Percentiles rank a stretch among this genome's conserved stretches.
These are phyloP conservation scores for Ceratocystis destructans DNA, from an alignment of 2,329 filamentous ascomycete species.

Conservation along the genomic window DNA sequence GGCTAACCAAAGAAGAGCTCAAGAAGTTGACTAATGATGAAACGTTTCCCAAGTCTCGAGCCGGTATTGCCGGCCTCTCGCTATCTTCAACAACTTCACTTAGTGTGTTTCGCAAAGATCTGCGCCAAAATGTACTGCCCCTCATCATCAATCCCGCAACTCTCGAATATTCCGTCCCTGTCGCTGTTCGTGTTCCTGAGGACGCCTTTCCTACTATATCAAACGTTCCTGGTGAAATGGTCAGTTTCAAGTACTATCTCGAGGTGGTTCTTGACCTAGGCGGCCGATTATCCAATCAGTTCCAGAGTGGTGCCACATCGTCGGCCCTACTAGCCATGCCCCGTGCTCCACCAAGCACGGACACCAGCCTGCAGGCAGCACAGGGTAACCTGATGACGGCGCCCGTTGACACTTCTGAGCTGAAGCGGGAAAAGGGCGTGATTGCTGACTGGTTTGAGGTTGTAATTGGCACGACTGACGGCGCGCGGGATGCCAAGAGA, in stretches of 20 bases:
- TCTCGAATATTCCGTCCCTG: slow-evolving; percentile 65
- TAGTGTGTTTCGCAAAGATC: slow-evolving; percentile 89
- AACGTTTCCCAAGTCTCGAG: slow-evolving; percentile 74
- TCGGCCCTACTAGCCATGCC: slow-evolving; percentile 28
- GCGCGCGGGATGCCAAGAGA: slow-evolving; percentile 28
- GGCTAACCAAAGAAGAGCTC: slow-evolving; percentile 47
- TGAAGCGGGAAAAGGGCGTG: slow-evolving; percentile 84
- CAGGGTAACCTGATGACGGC: slow-evolving; percentile 42
- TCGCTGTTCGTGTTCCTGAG: slow-evolving; percentile 74
- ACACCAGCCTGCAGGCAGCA: slow-evolving; percentile 32
- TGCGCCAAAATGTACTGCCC: slow-evolving; percentile 77
- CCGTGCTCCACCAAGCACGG: slow-evolving; percentile 26
- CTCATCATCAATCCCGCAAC: slow-evolving; percentile 74
- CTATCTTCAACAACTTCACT: slow-evolving; percentile 74
- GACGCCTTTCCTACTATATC: slow-evolving; percentile 86
- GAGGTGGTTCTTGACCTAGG: slow-evolving; percentile 89
- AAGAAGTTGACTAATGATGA: slow-evolving; percentile 64
- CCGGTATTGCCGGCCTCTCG: slow-evolving; percentile 73
- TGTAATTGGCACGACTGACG: slow-evolving; percentile 75
- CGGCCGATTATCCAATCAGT: slow-evolving; percentile 64
- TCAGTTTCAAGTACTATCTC: slow-evolving; percentile 85
- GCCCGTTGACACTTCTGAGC: slow-evolving; percentile 74
- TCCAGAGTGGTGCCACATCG: slow-evolving; percentile 48
- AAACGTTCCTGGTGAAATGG: slow-evolving; percentile 81
- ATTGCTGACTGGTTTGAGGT: slow-evolving; percentile 76